Base-by-base conservation (phyloP, 1,284 basidiomycete genomes). In the Trichosporon sp. region DNA sequence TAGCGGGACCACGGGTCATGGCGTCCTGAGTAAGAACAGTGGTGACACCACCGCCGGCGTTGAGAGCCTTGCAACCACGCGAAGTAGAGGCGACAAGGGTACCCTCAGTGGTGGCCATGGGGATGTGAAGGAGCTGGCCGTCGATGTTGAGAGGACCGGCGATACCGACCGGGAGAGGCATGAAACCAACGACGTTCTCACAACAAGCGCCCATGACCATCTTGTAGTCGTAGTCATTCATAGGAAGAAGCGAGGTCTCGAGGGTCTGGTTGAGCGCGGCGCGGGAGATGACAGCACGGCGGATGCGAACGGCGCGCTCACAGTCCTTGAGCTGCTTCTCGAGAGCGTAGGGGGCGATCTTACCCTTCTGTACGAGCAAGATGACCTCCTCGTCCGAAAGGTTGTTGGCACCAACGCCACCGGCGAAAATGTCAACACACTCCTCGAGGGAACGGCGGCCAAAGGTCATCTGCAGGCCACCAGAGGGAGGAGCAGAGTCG, bases 21-120 rank as follows among this genome's bases (percentile, higher is more conserved):
- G 88, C 96, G 79, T 99, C 97, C 78, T 92, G 89, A 1, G 91
- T 94, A 69, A 99, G 86, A 12, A 98, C 96, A 0, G 96, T 98
- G 0, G 91, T 92, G 4, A 98, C 96, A 64, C 96, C 97, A 71
- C 96, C 96, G 66, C 93, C 93, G 1, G 94, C 91, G 80, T 99
- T 99, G 76, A 99, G 89, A 0, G 97, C 97, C 85, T 99, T 99
- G 87, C 94, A 97, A 1, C 97, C 96, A 75, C 97, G 91, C 7
- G 96, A 98, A 0, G 96, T 94, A 4, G 96, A 98, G 0, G 97
- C 97, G 70, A 99, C 96, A 66, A 99, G 90, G 0, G 97, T 98
- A 68, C 97, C 97, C 84, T 99, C 97, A 14, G 97, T 96, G 0
- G 97, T 99, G 43, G 97, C 96, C 97, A 99, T 99, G 16, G 97